Base-by-base conservation (phyloP, 1,139 yeast species). In the Debaryomyces robertsiae region DNA sequence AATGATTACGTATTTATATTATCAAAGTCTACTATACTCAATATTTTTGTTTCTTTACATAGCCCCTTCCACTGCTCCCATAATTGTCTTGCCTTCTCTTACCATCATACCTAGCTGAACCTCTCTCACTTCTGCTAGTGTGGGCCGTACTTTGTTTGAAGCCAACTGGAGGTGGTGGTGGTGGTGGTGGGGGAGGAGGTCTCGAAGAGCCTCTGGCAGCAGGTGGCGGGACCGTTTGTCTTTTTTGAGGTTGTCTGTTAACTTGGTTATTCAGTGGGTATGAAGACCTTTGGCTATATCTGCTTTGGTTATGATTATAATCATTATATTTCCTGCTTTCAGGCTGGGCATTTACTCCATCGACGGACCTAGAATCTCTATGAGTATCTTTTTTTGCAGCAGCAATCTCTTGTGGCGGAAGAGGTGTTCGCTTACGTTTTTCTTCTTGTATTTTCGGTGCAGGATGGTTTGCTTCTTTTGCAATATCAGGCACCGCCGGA, bases 31-130 rank as follows among this genome's bases (percentile, higher is more conserved):
- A 19, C 14, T 4, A 18, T n/a, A 38, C 24, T 43, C 47, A 60
- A 45, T 65, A 60, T 42, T 64, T 63, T 35, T 55, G 58, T 46
- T 61, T 65, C 47, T 69, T 69, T 27, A 65, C 70, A 44, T 61
- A 59, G 3, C 58, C 59, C 38, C 71, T 49, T 23, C 60, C 58
- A 31, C 54, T 49, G 28, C 43, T 46, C 23, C 46, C 47, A 30
- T 50, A 53, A 27, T 46, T 41, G 18, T 62, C 68, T 37, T 50
- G 49, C 40, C 57, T 61, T 49, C 73, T 54, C 40, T 67, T 66
- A 27, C 50, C 50, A 31, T 47, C 52, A 34, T 42, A 42, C 31
- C 46, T 37, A 11, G 38, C 29, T 11, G 17, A 15, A 4, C 33
- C 15, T 38, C 47, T 44, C 23, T 40, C 40, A 14, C 43, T 37